These are phyloP conservation scores for Cryptomeria japonica DNA, from an alignment of 75 land plant species.

Conservation along the genomic window DNA sequence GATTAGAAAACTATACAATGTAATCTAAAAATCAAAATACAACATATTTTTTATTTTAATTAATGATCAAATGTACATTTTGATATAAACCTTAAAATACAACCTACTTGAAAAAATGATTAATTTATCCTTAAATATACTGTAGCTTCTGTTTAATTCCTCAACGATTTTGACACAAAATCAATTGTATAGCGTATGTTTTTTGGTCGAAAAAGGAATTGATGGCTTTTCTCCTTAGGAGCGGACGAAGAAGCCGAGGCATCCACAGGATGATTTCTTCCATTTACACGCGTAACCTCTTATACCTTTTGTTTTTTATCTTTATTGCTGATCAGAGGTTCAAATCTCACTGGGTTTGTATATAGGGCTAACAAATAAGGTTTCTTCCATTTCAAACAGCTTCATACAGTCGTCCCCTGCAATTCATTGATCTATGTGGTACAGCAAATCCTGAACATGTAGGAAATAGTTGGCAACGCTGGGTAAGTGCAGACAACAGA, in stretches of 20 bases:
- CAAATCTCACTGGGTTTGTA: neutral
- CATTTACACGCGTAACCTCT: neutral
- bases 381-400: neutral
- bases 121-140: too few species aligned
- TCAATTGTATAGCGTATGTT: neutral
- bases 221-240: neutral
- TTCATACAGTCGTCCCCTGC: neutral
- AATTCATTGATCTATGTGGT: neutral
- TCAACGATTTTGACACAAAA: too few species aligned
- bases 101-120: too few species aligned
- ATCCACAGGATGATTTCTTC: neutral
- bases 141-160: too few species aligned
- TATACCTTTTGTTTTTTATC: neutral
- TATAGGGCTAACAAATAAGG: neutral
- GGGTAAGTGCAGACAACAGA: neutral
- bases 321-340: neutral
- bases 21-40: too few species aligned
- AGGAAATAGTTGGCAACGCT: neutral
- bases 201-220: neutral
- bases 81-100: too few species aligned
- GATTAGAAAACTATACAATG: too few species aligned
- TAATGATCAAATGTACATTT: too few species aligned
- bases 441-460: neutral
- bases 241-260: neutral
- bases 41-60: too few species aligned